These are phyloP conservation scores for Hebeloma cylindrosporum DNA, from an alignment of 768 basidiomycete genomes.

Conservation along the genomic window DNA sequence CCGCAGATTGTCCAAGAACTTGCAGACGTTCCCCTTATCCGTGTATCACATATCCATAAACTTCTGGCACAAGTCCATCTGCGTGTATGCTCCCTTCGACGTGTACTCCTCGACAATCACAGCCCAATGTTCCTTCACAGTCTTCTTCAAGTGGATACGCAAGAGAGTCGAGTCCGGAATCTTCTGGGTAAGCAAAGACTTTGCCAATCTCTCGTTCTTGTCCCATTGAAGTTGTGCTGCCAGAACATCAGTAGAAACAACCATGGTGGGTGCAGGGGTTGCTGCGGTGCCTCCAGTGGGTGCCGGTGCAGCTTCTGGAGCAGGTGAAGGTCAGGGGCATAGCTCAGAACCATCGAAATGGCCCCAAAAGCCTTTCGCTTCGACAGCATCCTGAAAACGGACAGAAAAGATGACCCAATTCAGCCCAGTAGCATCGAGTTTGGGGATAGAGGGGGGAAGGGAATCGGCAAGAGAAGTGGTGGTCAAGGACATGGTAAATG, in stretches of 20 bases:
- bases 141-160: constrained; percentile 20
- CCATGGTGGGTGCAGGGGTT: not conserved
- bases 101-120: constrained; percentile 32
- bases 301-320: constrained; percentile 4
- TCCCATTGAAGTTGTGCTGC: constrained; percentile 27
- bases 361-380: constrained; percentile 29
- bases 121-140: constrained; percentile 31
- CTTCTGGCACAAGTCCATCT: constrained; percentile 24
- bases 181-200: constrained; percentile 31
- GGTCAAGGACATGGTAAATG: constrained; percentile 17
- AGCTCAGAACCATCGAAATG: constrained; percentile 33
- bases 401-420: constrained; percentile 34
- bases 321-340: constrained; percentile 11
- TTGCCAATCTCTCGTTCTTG: constrained; percentile 33
- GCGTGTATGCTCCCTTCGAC: constrained; percentile 30
- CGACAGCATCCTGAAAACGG: constrained; percentile 27
- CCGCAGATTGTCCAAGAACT: constrained; percentile 26
- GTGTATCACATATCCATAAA: constrained; percentile 32
- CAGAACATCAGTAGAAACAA: not conserved
- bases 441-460: constrained; percentile 28
- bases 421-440: constrained; percentile 29
- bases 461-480: constrained; percentile 22
- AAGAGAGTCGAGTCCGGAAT: constrained; percentile 33
- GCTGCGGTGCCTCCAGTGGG: not conserved
- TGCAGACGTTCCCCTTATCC: constrained; percentile 26